Evolutionary conservation across 805 yeast species (phyloP).

Genomic region (Suhomyces sp.): DNA sequence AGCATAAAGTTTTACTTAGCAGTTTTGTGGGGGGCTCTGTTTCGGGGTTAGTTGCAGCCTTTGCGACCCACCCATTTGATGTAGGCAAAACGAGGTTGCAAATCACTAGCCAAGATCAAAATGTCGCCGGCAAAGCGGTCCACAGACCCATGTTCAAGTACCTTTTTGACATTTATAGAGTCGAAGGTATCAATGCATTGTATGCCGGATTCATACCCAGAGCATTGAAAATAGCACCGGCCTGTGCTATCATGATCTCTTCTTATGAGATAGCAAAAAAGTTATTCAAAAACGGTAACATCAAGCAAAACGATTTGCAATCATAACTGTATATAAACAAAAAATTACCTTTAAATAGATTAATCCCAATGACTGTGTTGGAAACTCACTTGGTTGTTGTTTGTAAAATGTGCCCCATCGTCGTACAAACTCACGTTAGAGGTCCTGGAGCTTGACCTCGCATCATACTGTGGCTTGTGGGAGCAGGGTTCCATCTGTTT

Average conservation of each 20-base stretch:
- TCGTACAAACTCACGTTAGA: neutral
- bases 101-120: constrained; percentile 40
- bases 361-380: neutral
- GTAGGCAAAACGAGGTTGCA: constrained; percentile 95
- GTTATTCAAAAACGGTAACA: constrained; percentile 29
- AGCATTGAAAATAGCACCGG: constrained; percentile 87
- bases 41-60: constrained; percentile 82
- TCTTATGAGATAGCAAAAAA: constrained; percentile 87
- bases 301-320: constrained; percentile 3
- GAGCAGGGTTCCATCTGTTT: neutral
- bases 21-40: constrained; percentile 80
- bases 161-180: constrained; percentile 56
- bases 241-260: constrained; percentile 98
- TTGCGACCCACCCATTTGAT: constrained; percentile 91
- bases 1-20: constrained; percentile 50
- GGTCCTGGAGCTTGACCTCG: neutral
- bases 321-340: neutral
- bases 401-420: neutral
- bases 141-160: constrained; percentile 60
- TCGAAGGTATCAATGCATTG: constrained; percentile 81
- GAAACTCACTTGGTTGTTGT: neutral
- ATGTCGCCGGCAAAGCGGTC: constrained; percentile 5
- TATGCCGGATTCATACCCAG: constrained; percentile 87
- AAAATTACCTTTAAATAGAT: neutral
- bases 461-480: neutral